Base-by-base conservation (phyloP, 1,139 yeast genomes). In the Nematodospora anomalae region DNA sequence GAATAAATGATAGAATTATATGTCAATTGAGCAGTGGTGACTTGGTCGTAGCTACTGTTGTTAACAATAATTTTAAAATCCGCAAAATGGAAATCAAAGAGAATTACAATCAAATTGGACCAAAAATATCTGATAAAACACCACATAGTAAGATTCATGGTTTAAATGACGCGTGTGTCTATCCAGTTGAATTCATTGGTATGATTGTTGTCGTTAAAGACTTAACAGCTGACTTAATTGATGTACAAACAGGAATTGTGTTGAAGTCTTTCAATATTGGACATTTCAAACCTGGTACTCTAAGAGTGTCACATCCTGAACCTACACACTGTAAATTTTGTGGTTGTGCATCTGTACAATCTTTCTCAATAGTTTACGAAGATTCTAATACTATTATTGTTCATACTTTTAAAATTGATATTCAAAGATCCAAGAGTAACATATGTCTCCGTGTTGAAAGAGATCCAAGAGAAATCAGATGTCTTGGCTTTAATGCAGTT, bases 261-360 rank as follows among this genome's bases (percentile, higher is more conserved):
- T 44, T 75, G 70, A 54, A 77, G 66, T 53, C 72, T 57, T 53
- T 79, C 72, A 58, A 69, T 30, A 74, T 87, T 33, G 87, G 84
- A 1, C 74, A 76, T 33, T 82, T 80, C 62, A 79, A 78, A 49
- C 76, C 78, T 2, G 74, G 74, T 2, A 58, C 83, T 0, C 71
- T 87, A 43, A 67, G 72, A 41, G 92, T 83, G 0, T 79, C 87
- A 42, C 95, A 87, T 55, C 82, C 83, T 33, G 88, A 81, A 48
- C 95, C 95, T 3, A 81, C 88, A 0, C 95, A 88, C 62, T 88
- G 96, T 60, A 74, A 84, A 40, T 88, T 88, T 57, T 88, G 96
- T 65, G 96, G 96, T 1, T 83, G 95, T 64, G 90, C 86, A 0
- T 83, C 95, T 0, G 74, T 87, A 26, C 75, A 79, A 24, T 74